phyloP scores from a whole-genome alignment of 2,329 filamentous ascomycete genomes.

The Cladosporium sp. region DNA sequence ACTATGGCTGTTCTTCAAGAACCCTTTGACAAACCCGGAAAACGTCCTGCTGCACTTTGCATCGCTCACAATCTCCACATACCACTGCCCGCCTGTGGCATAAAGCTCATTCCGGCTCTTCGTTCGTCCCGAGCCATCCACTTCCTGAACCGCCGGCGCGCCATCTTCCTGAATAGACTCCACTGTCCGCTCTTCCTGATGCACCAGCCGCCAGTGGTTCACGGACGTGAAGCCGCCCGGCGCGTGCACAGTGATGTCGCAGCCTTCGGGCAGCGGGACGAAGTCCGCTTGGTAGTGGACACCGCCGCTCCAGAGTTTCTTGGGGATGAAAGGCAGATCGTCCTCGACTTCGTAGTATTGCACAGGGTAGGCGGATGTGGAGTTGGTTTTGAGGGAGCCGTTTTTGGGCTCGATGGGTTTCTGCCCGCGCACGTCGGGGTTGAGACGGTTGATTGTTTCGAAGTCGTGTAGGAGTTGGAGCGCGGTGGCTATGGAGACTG shows the following conservation, averaged over 20 bases:
- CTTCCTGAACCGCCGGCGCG: background rate
- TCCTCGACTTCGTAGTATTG: conserved; percentile 30
- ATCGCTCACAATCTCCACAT: conserved; percentile 29
- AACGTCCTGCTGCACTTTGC: conserved; percentile 27
- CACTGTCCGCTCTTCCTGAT: conserved; percentile 1
- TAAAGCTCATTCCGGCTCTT: conserved; percentile 21
- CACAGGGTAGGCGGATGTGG: conserved; percentile 5
- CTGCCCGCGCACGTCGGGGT: conserved; percentile 28
- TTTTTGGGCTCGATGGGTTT: conserved; percentile 21
- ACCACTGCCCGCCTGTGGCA: conserved; percentile 22
- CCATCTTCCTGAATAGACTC: background rate
- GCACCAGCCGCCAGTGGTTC: conserved; percentile 27
- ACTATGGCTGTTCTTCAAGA: conserved; percentile 27
- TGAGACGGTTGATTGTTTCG: conserved; percentile 26
- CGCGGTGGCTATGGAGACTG: conserved; percentile 21
- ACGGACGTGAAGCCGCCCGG: conserved; percentile 30
- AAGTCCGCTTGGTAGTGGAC: conserved; percentile 29
- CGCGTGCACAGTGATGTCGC: conserved; percentile 30
- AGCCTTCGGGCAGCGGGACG: conserved; percentile 24
- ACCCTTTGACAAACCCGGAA: conserved; percentile 29
- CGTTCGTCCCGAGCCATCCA: conserved; percentile 13
- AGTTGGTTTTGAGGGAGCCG: conserved; percentile 10
- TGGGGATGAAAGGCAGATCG: conserved; percentile 31
- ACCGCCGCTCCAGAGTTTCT: conserved; percentile 28
- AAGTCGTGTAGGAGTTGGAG: conserved; percentile 29